Conservation (phyloP, 345 rosid species). For the Arabis hirsuta region DNA sequence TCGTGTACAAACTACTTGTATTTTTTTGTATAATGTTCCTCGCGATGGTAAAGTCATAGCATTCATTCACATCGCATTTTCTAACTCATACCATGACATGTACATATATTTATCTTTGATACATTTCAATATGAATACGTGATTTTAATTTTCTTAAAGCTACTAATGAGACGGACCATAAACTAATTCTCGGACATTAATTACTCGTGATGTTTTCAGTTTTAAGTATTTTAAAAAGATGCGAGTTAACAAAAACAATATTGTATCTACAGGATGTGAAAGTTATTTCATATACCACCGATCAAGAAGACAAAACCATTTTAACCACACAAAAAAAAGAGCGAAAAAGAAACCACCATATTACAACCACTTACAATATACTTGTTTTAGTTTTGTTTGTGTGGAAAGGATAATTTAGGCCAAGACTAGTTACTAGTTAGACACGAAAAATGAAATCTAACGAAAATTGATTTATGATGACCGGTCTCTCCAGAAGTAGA, state of each 20-base stretch:
- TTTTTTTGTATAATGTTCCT: background rate
- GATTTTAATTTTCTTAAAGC: background rate
- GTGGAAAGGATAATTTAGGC: conserved; percentile 9
- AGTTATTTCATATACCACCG: background rate
- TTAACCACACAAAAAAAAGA: background rate
- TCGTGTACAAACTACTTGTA: conserved; percentile 9
- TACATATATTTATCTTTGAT: background rate
- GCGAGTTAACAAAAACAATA: background rate
- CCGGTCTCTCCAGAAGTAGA: conserved; percentile 35
- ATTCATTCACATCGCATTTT: conserved; percentile 11
- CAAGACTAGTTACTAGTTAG: background rate
- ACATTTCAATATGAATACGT: conserved; percentile 3
- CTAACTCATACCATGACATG: background rate
- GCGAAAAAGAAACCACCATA: background rate
- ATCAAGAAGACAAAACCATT: background rate
- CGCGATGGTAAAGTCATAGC: background rate
- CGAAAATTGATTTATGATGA: conserved; percentile 17
- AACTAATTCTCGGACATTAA: conserved; percentile 10
- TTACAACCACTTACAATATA: background rate
- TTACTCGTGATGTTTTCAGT: conserved; percentile 1
- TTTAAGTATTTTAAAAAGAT: background rate
- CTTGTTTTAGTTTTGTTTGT: background rate
- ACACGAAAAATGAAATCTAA: background rate
- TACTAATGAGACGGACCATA: conserved; percentile 2
- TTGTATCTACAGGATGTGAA: background rate